Percentiles rank a stretch among this genome's conserved stretches.
Evolutionary conservation across 768 basidiomycete species (phyloP).

Genomic region (Boletus speciosus): DNA sequence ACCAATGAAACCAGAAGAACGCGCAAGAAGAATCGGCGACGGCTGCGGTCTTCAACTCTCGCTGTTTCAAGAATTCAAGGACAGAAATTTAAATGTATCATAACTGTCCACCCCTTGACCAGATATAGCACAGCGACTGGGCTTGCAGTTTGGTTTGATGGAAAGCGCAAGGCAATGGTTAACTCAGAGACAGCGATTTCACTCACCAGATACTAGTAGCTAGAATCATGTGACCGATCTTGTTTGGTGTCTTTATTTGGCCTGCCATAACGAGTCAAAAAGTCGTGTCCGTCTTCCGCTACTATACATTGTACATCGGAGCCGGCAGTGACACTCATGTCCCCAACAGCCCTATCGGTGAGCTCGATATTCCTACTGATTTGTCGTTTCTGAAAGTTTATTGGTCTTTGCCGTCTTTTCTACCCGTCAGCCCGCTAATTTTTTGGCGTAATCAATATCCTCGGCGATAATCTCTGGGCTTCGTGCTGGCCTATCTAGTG

Average conservation of each 20-base stretch:
- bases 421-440: background rate
- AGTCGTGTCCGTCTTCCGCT: background rate
- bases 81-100: background rate
- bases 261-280: background rate
- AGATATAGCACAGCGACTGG: background rate
- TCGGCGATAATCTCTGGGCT: constrained; percentile 3
- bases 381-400: background rate
- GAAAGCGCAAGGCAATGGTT: background rate
- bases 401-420: background rate
- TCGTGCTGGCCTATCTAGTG: constrained; percentile 11
- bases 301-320: background rate
- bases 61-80: background rate
- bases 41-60: background rate
- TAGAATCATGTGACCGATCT: background rate
- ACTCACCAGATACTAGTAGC: too few species aligned
- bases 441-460: background rate
- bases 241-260: constrained; percentile 12
- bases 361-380: background rate
- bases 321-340: background rate
- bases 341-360: background rate
- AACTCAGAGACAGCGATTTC: background rate
- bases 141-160: background rate
- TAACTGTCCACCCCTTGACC: background rate
- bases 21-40: background rate
- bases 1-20: background rate